Evolutionary conservation across 1,139 yeast species (phyloP).

Genomic region (Zygoascus sp.): DNA sequence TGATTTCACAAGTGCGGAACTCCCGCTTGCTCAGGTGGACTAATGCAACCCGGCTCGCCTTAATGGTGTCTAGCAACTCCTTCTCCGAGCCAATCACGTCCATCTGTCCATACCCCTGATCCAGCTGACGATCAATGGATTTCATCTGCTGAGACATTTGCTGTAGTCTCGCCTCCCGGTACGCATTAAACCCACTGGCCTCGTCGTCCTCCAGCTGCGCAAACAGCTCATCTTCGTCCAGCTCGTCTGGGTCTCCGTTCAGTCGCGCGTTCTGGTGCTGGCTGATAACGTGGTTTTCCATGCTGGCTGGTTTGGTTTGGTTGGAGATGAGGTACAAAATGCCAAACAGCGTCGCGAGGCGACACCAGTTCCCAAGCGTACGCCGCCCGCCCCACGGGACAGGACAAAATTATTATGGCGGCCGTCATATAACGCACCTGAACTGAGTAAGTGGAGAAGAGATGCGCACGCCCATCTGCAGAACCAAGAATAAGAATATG

Average conservation of each 20-base stretch:
- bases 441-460: no score
- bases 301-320: no score
- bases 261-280: conserved; percentile 4
- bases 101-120: conserved; percentile 43
- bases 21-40: conserved; percentile 63
- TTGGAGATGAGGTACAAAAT: no score
- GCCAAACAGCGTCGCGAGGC: not conserved
- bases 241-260: conserved; percentile 10
- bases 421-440: no score
- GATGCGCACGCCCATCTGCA: no score
- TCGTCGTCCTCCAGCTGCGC: conserved; percentile 50
- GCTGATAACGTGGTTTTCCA: conserved; percentile 6
- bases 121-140: conserved; percentile 38
- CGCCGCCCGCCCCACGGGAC: no score
- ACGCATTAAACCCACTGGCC: conserved; percentile 55
- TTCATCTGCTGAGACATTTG: conserved; percentile 28
- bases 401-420: no score
- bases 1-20: conserved; percentile 55
- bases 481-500: no score
- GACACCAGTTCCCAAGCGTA: no score
- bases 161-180: conserved; percentile 19
- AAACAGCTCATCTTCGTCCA: conserved; percentile 31
- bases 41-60: conserved; percentile 43
- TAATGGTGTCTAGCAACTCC: conserved; percentile 49
- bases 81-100: conserved; percentile 47